Conservation (phyloP, 352 stramenopile genomes). For the Phytophthora pisi region DNA sequence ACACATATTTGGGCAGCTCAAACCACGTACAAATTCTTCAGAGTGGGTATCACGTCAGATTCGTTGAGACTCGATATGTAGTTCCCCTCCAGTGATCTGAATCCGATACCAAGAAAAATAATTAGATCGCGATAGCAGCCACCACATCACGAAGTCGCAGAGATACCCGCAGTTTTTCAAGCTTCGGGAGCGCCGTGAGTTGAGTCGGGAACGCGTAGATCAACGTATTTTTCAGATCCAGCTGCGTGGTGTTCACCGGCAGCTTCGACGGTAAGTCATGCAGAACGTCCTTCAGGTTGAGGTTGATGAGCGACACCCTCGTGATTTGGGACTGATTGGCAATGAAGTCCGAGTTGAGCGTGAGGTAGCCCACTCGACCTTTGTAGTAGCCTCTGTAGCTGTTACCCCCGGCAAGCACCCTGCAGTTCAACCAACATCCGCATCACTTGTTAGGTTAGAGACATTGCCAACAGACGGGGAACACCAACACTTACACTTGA, state of each 20-base stretch:
- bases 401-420: slow-evolving; percentile 17
- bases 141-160: background rate
- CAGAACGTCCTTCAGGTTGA: slow-evolving; percentile 31
- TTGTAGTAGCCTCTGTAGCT: slow-evolving; percentile 29
- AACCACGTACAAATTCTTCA: slow-evolving; percentile 29
- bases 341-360: slow-evolving; percentile 31
- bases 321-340: slow-evolving; percentile 35
- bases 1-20: background rate
- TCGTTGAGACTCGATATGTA: slow-evolving; percentile 29
- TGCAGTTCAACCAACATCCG: slow-evolving; percentile 1
- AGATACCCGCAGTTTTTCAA: slow-evolving; percentile 23
- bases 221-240: slow-evolving; percentile 33
- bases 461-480: background rate
- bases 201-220: slow-evolving; percentile 31
- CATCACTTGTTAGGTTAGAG: slow-evolving; percentile 10
- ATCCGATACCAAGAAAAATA: background rate
- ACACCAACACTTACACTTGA: slow-evolving; percentile 22
- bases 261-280: slow-evolving; percentile 22
- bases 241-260: slow-evolving; percentile 17
- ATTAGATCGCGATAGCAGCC: background rate
- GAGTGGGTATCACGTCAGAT: slow-evolving; percentile 18
- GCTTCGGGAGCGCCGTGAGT: slow-evolving; percentile 13
- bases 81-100: slow-evolving; percentile 28
- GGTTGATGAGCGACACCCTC: slow-evolving; percentile 29
- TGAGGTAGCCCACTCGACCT: slow-evolving; percentile 31